phyloP scores from a whole-genome alignment of 2,329 filamentous ascomycete genomes.

The Aspergillus persii region DNA sequence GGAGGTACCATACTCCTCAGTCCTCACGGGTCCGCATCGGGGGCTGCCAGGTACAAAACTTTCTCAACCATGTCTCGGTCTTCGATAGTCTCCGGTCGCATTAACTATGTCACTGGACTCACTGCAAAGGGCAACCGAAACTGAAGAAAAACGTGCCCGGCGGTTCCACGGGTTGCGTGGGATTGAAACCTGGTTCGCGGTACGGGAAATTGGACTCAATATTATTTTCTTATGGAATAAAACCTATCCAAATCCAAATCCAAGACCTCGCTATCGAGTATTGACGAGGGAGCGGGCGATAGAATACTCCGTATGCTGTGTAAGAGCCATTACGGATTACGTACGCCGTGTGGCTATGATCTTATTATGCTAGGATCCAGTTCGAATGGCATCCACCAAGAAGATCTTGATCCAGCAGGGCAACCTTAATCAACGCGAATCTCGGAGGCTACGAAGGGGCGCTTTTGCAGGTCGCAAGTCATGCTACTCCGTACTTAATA shows the following conservation, averaged over 20 bases:
- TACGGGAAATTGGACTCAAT: background rate
- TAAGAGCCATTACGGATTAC: background rate
- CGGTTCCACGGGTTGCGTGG: background rate
- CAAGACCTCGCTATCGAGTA: background rate
- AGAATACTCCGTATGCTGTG: background rate
- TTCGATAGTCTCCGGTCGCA: background rate
- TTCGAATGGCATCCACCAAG: background rate
- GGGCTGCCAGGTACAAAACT: no score
- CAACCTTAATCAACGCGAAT: background rate
- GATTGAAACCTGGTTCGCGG: no score
- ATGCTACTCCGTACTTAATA: no score
- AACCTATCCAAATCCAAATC: background rate
- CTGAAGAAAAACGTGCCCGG: background rate
- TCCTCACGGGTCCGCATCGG: no score
- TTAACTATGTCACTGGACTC: background rate
- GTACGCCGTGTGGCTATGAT: background rate
- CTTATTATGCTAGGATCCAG: background rate
- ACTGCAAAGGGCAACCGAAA: background rate
- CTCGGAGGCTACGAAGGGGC: background rate
- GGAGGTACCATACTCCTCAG: no score
- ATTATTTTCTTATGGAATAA: background rate
- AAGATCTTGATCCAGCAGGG: background rate
- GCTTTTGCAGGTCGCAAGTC: no score
- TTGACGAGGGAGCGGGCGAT: background rate
- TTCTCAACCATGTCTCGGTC: no score